Percentiles rank a stretch among this genome's conserved stretches.
Evolutionary conservation across 2,329 filamentous ascomycete genomes (phyloP).

Genomic region (Conoideocrella luteorostrata): DNA sequence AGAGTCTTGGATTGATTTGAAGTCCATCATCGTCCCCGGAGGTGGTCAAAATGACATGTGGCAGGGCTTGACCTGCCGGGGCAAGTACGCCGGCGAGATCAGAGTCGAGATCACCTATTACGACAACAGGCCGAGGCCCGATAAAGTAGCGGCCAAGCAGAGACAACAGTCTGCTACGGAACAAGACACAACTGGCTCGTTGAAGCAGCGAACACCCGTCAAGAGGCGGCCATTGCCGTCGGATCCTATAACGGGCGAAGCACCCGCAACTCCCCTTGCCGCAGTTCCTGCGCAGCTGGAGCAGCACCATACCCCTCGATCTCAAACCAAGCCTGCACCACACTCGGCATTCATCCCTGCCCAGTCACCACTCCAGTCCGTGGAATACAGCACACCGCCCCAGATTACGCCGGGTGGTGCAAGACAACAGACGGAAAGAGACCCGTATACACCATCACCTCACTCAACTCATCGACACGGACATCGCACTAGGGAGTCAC

Average conservation of each 20-base stretch:
- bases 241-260: constrained; percentile 60
- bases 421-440: constrained; percentile 17
- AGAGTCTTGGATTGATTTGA: constrained; percentile 83
- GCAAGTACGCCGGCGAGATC: constrained; percentile 94
- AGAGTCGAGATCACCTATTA: constrained; percentile 95
- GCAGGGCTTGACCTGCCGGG: constrained; percentile 80
- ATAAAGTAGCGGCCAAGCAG: constrained; percentile 57
- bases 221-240: constrained; percentile 80
- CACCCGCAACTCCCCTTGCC: constrained; percentile 24
- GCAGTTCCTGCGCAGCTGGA: constrained; percentile 21
- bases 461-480: constrained; percentile 24
- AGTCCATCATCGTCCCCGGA: constrained; percentile 71
- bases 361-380: constrained; percentile 46
- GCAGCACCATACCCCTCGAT: constrained; percentile 42
- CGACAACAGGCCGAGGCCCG: constrained; percentile 75
- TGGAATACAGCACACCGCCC: constrained; percentile 43
- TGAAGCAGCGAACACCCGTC: constrained; percentile 52
- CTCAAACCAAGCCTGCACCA: constrained; percentile 34
- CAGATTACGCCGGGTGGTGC: too few species aligned
- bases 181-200: constrained; percentile 29
- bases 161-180: constrained; percentile 33
- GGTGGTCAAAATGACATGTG: constrained; percentile 93
- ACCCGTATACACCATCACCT: constrained; percentile 28
- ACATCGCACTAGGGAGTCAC: constrained; percentile 28
- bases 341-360: constrained; percentile 37